Evolutionary conservation across 257 asterid genomes (phyloP).

Genomic region (Haberlea rhodopensis): DNA sequence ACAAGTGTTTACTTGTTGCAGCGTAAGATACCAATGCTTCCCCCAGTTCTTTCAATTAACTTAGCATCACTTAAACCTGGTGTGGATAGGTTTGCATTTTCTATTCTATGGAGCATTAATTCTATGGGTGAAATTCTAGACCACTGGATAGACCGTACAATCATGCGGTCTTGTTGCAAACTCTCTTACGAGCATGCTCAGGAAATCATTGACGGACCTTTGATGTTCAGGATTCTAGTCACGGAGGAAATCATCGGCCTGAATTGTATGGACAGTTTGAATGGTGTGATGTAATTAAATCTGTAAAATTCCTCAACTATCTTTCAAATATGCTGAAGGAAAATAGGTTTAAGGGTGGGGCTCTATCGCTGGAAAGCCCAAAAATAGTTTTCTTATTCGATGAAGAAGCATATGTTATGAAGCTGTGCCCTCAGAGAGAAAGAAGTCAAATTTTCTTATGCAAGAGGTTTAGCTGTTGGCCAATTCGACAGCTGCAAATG

Average conservation of each 20-base stretch:
- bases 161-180: constrained; percentile 73
- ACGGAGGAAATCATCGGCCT: constrained; percentile 28
- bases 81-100: constrained; percentile 74
- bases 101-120: constrained; percentile 80
- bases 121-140: constrained; percentile 60
- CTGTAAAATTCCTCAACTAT: constrained; percentile 58
- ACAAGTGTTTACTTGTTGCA: too few relatives aligned
- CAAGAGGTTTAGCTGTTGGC: constrained; percentile 95
- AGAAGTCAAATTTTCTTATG: constrained; percentile 63
- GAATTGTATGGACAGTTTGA: constrained; percentile 36
- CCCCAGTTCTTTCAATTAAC: constrained; percentile 71
- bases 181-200: constrained; percentile 91
- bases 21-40: constrained; percentile 55
- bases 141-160: constrained; percentile 82
- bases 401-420: constrained; percentile 72
- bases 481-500: constrained; percentile 88
- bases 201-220: constrained; percentile 53
- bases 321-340: constrained; percentile 53
- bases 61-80: constrained; percentile 87
- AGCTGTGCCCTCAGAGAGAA: constrained; percentile 39
- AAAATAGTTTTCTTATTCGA: constrained; percentile 63
- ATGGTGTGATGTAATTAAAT: constrained; percentile 45
- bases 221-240: constrained; percentile 34
- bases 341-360: constrained; percentile 69
- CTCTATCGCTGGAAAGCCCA: constrained; percentile 75